phyloP scores from a whole-genome alignment of 108 stramenopile genomes.

The Nannochloropsis granulata region DNA sequence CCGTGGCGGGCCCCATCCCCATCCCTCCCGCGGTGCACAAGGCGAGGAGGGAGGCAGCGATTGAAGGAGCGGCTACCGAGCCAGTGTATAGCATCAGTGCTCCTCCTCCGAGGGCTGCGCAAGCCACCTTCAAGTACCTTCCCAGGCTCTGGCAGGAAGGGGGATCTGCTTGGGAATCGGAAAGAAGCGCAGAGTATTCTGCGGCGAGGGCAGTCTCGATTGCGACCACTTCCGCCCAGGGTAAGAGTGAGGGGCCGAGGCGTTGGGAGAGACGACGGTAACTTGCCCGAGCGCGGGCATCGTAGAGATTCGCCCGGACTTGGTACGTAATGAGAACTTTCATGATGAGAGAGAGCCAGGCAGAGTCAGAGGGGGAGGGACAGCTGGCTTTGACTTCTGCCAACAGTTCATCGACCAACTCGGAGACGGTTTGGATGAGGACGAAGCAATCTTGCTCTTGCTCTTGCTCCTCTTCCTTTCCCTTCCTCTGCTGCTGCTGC shows the following conservation, averaged over 20 bases:
- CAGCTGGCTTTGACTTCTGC: background rate
- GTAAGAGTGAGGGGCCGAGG: background rate
- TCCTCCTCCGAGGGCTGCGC: slow-evolving; percentile 15
- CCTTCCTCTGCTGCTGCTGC: background rate
- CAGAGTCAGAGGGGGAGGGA: background rate
- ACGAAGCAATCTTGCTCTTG: background rate
- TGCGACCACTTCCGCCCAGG: background rate
- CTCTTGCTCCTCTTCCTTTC: background rate
- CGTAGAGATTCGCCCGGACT: background rate
- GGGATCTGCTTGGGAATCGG: background rate
- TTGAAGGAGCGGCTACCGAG: slow-evolving; percentile 10
- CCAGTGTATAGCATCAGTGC: slow-evolving; percentile 13
- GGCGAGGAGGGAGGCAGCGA: slow-evolving; percentile 15
- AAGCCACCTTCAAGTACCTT: background rate
- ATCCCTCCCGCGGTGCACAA: background rate
- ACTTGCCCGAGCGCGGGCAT: background rate
- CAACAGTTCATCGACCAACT: background rate
- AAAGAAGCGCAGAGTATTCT: background rate
- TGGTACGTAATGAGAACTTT: background rate
- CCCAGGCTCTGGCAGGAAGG: background rate
- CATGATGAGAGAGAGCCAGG: background rate
- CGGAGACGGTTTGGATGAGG: background rate
- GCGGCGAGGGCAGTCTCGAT: background rate
- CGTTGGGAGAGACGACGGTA: background rate
- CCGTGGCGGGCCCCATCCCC: background rate